Evolutionary conservation across 106 monocot genomes (phyloP).

Genomic region (Chionographis japonica): DNA sequence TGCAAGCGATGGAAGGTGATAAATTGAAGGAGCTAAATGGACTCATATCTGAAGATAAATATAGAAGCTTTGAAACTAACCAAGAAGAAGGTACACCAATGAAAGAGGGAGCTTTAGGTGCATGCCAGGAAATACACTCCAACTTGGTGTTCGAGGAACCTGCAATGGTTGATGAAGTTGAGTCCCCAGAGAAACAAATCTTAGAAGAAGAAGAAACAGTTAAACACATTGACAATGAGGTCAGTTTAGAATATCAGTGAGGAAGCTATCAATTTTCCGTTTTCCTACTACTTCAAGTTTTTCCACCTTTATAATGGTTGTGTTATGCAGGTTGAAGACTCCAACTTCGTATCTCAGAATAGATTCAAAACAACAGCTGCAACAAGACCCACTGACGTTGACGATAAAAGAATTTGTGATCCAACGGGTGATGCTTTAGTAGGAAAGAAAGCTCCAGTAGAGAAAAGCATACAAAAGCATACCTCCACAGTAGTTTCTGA

Average conservation of each 20-base stretch:
- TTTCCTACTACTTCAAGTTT: neutral
- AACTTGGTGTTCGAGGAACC: neutral
- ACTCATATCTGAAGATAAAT: neutral
- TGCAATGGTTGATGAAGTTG: neutral
- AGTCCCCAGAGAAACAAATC: neutral
- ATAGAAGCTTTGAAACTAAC: neutral
- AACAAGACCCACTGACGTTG: neutral
- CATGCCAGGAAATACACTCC: constrained; percentile 1
- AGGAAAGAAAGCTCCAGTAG: neutral
- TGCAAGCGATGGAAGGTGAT: constrained; percentile 1
- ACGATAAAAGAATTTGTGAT: too few relatives aligned
- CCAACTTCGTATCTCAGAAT: neutral
- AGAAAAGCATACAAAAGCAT: neutral
- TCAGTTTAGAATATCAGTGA: neutral
- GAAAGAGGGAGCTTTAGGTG: constrained; percentile 1
- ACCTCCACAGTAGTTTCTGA: neutral
- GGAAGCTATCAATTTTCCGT: neutral
- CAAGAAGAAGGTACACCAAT: neutral
- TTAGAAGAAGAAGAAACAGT: neutral
- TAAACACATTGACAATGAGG: neutral
- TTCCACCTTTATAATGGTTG: neutral
- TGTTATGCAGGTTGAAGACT: constrained; percentile 4
- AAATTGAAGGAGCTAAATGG: neutral
- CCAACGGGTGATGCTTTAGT: neutral
- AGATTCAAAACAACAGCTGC: neutral